A percentile compares a stretch with the other conserved stretches of the same genome.
Conservation (phyloP, 805 yeast genomes). For the Komagataella pastoris region DNA sequence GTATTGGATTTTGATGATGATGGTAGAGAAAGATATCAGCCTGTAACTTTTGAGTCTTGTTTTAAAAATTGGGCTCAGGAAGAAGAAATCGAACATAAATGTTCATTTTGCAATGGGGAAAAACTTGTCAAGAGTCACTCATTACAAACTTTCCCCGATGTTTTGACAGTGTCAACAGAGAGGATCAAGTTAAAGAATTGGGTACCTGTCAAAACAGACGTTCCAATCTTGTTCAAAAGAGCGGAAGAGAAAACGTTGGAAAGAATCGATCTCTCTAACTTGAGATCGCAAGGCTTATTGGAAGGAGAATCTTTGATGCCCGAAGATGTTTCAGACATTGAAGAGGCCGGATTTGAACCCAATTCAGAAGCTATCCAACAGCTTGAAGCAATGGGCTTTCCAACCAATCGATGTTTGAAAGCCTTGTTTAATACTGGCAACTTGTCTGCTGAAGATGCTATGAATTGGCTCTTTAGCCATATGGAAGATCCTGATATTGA, state of each 20-base stretch:
- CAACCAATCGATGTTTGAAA: slow-evolving; percentile 45
- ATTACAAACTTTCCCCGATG: slow-evolving; percentile 56
- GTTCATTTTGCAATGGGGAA: slow-evolving; percentile 36
- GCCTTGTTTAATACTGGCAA: slow-evolving; percentile 72
- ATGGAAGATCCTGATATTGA: slow-evolving; percentile 79
- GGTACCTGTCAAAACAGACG: slow-evolving; percentile 76
- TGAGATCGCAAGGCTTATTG: slow-evolving; percentile 25
- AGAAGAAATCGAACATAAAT: slow-evolving; percentile 50
- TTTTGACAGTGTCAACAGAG: slow-evolving; percentile 58
- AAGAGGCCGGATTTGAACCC: slow-evolving; percentile 28
- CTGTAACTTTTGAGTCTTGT: slow-evolving; percentile 35
- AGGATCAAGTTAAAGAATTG: slow-evolving; percentile 78
- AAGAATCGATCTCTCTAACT: slow-evolving; percentile 25
- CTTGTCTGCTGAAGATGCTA: slow-evolving; percentile 48
- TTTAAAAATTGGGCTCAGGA: slow-evolving; percentile 28
- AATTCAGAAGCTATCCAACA: slow-evolving; percentile 38
- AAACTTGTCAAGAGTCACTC: slow-evolving; percentile 26
- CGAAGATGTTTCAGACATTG: slow-evolving; percentile 12
- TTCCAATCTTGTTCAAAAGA: slow-evolving; percentile 44
- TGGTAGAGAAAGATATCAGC: slow-evolving; percentile 31
- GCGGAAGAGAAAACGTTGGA: slow-evolving; percentile 9
- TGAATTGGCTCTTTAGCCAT: slow-evolving; percentile 84
- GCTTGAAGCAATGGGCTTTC: slow-evolving; percentile 80
- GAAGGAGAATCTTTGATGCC: slow-evolving; percentile 25
- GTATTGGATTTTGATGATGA: slow-evolving; percentile 23